Evolutionary conservation across 228 moss, liverwort and hornwort species (phyloP).

Genomic region (Sphagnum magellanicum): DNA sequence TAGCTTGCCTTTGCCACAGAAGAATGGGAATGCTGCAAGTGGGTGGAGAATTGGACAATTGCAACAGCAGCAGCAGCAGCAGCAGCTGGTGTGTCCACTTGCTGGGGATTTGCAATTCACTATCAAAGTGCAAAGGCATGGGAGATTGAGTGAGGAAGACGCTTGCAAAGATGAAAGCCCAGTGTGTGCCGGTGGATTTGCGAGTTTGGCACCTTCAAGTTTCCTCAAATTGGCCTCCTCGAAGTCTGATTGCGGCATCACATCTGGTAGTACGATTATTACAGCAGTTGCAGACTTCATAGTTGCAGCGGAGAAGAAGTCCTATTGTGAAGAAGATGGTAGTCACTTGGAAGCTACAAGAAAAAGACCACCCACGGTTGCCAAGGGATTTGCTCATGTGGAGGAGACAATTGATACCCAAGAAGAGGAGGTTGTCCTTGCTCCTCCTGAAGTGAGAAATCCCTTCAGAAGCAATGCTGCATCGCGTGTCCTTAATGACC

Average conservation of each 20-base stretch:
- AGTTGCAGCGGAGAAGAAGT: too few relatives aligned
- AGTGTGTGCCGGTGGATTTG: conserved; percentile 65
- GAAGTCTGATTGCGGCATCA: conserved; percentile 1
- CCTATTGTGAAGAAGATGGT: not conserved
- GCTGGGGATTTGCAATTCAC: conserved; percentile 39
- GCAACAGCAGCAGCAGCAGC: not conserved
- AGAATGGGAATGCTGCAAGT: not conserved
- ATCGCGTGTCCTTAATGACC: too few relatives aligned
- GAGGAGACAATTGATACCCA: too few relatives aligned
- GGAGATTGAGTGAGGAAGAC: conserved; percentile 15
- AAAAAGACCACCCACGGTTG: not conserved
- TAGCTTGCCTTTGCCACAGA: too few relatives aligned
- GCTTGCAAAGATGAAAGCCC: conserved; percentile 12
- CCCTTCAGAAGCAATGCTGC: too few relatives aligned
- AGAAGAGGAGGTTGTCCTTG: too few relatives aligned
- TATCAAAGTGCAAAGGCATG: conserved; percentile 67
- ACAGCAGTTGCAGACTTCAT: too few relatives aligned
- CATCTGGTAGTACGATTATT: too few relatives aligned
- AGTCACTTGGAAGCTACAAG: not conserved
- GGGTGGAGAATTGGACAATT: not conserved
- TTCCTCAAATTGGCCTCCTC: conserved; percentile 30
- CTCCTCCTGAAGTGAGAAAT: too few relatives aligned
- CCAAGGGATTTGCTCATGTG: too few relatives aligned
- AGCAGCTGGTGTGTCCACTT: conserved; percentile 8
- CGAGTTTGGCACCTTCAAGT: conserved; percentile 43